These are phyloP conservation scores for Myochromella boudieri DNA, from an alignment of 768 basidiomycete genomes.

Conservation along the genomic window DNA sequence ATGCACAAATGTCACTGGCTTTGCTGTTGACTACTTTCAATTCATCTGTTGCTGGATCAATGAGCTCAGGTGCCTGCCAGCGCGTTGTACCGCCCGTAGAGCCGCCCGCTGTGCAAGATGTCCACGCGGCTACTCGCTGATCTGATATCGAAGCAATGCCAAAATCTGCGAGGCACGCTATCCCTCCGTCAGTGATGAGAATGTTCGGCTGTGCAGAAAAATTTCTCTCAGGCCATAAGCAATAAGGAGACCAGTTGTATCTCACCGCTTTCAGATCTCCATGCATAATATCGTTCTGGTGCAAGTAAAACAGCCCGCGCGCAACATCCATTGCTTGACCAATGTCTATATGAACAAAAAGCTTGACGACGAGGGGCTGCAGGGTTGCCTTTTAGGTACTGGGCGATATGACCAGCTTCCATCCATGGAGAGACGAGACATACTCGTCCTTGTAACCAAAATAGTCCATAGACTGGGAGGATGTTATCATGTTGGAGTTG, in stretches of 20 bases:
- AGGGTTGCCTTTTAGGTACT: not conserved
- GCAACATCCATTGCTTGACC: not conserved
- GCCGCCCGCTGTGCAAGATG: not conserved
- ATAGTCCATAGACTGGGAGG: not conserved
- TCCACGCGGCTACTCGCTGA: not conserved
- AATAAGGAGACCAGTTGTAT: not conserved
- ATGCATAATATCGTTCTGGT: not conserved
- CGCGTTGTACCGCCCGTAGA: not conserved
- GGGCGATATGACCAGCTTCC: not conserved
- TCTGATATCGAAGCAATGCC: not conserved
- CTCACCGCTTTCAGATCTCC: not conserved
- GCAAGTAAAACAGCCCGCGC: not conserved
- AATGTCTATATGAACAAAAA: not conserved
- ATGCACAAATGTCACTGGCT: not conserved
- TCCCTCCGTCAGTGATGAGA: not conserved
- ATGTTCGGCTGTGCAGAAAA: not conserved
- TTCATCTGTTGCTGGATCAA: not conserved
- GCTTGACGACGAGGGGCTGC: not conserved
- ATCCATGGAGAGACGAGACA: not conserved
- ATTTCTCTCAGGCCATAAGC: not conserved
- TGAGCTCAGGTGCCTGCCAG: not conserved
- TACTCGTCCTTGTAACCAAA: not conserved
- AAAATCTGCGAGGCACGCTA: not conserved
- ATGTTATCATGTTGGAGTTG: not conserved
- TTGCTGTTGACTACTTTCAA: not conserved